Evolutionary conservation across 2,329 filamentous ascomycete genomes (phyloP).

Genomic region (Sphaerostilbella broomeana): DNA sequence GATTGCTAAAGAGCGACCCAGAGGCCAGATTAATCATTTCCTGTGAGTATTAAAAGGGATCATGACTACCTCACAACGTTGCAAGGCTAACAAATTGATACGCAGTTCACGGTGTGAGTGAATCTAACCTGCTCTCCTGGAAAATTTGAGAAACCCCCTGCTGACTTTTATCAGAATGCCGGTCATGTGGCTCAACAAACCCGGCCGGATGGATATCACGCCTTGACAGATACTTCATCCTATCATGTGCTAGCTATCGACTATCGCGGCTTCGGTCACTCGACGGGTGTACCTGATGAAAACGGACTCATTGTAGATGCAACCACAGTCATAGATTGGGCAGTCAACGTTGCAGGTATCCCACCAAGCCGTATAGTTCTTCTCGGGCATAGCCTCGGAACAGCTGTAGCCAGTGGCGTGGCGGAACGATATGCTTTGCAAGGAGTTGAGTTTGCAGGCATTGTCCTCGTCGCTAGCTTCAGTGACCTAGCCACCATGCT

Average conservation of each 20-base stretch:
- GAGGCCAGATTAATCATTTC: conserved; percentile 57
- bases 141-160: conserved; percentile 24
- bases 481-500: conserved; percentile 67
- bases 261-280: conserved; percentile 82
- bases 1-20: conserved; percentile 56
- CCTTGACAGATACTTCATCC: conserved; percentile 63
- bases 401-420: conserved; percentile 70
- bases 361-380: conserved; percentile 68
- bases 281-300: conserved; percentile 74
- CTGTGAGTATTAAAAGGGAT: too few relatives aligned
- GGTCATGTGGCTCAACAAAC: conserved; percentile 76
- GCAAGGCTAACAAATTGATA: conserved; percentile 6
- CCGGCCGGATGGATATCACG: conserved; percentile 71
- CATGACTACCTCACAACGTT: too few relatives aligned
- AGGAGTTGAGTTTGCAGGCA: conserved; percentile 65
- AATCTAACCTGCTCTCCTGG: background rate
- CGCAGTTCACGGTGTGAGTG: conserved; percentile 56
- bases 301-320: conserved; percentile 75
- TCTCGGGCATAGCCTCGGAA: conserved; percentile 82
- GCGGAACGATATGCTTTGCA: conserved; percentile 60
- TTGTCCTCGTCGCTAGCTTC: conserved; percentile 77
- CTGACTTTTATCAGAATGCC: conserved; percentile 56
- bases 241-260: conserved; percentile 84
- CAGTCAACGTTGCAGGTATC: conserved; percentile 57
- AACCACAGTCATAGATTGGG: conserved; percentile 65